These are phyloP conservation scores for Alternaria incomplexa DNA, from an alignment of 2,329 filamentous ascomycete genomes.

Conservation along the genomic window DNA sequence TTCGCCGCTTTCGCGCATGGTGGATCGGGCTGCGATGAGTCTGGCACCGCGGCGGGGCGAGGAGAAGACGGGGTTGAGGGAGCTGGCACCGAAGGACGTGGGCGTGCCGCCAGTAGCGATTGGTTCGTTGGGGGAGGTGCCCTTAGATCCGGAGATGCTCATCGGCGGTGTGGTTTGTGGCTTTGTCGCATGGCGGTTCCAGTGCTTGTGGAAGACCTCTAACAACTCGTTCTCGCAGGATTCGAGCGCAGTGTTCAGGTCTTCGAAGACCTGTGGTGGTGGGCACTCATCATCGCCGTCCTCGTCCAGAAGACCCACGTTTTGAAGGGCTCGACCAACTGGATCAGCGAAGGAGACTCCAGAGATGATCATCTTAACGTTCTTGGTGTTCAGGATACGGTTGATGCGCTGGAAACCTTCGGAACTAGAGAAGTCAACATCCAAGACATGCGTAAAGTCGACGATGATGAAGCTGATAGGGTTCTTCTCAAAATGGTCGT, in stretches of 20 bases:
- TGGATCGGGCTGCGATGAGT: constrained; percentile 76
- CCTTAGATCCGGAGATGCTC: constrained; percentile 33
- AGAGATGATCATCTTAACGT: constrained; percentile 81
- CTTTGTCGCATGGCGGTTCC: constrained; percentile 43
- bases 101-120: constrained; percentile 29
- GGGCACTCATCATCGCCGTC: constrained; percentile 66
- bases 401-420: constrained; percentile 95
- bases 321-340: constrained; percentile 78
- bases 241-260: constrained; percentile 91
- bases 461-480: constrained; percentile 90
- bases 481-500: constrained; percentile 75
- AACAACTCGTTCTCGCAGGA: constrained; percentile 94
- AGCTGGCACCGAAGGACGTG: constrained; percentile 34
- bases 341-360: constrained; percentile 78
- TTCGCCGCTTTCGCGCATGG: constrained; percentile 64
- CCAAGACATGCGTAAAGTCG: constrained; percentile 87
- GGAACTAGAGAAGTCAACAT: constrained; percentile 93
- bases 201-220: constrained; percentile 62
- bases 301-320: constrained; percentile 80
- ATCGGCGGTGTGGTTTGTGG: constrained; percentile 47
- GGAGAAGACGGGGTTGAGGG: constrained; percentile 64
- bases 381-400: constrained; percentile 76
- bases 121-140: constrained; percentile 13
- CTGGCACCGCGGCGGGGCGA: constrained; percentile 83
- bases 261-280: constrained; percentile 72